Evolutionary conservation across 1,284 basidiomycete species (phyloP).

Genomic region (Neotropicomus parvogracilis): DNA sequence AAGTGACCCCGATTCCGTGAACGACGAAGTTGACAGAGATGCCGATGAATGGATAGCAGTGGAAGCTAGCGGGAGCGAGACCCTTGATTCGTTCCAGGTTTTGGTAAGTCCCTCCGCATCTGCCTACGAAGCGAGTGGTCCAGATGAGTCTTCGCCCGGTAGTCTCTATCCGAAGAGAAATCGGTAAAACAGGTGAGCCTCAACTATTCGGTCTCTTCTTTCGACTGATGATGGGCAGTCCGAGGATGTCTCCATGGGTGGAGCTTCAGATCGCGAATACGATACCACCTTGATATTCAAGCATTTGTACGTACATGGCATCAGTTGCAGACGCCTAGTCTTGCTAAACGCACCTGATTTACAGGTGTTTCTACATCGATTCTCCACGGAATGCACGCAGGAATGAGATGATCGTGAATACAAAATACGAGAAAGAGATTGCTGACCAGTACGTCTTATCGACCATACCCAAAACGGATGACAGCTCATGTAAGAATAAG

Average conservation of each 20-base stretch:
- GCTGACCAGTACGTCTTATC: slow-evolving; percentile 44
- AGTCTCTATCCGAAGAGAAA: slow-evolving; percentile 20
- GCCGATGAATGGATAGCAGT: slow-evolving; percentile 32
- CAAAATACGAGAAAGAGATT: slow-evolving; percentile 53
- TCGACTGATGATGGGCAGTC: slow-evolving; percentile 14
- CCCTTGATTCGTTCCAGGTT: slow-evolving; percentile 25
- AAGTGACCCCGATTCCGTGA: slow-evolving; percentile 69
- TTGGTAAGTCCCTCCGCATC: slow-evolving; percentile 15
- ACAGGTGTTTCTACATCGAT: slow-evolving; percentile 85
- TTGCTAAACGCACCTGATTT: not conserved
- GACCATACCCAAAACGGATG: not conserved
- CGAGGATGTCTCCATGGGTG: slow-evolving; percentile 59
- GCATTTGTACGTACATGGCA: slow-evolving; percentile 58
- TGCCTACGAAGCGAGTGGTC: not conserved
- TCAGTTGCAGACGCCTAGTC: not conserved
- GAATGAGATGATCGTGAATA: slow-evolving; percentile 57
- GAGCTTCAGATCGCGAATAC: slow-evolving; percentile 68
- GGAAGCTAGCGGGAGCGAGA: slow-evolving; percentile 19
- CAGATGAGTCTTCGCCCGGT: not conserved
- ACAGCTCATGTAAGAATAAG: slow-evolving; percentile 37
- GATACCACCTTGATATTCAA: slow-evolving; percentile 73
- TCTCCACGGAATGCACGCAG: slow-evolving; percentile 66
- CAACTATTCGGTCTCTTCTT: not conserved
- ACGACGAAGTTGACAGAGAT: slow-evolving; percentile 49
- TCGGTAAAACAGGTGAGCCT: slow-evolving; percentile 11